phyloP scores from a whole-genome alignment of 192 early-diverging fungal genomes.

The Coemansia sp. region DNA sequence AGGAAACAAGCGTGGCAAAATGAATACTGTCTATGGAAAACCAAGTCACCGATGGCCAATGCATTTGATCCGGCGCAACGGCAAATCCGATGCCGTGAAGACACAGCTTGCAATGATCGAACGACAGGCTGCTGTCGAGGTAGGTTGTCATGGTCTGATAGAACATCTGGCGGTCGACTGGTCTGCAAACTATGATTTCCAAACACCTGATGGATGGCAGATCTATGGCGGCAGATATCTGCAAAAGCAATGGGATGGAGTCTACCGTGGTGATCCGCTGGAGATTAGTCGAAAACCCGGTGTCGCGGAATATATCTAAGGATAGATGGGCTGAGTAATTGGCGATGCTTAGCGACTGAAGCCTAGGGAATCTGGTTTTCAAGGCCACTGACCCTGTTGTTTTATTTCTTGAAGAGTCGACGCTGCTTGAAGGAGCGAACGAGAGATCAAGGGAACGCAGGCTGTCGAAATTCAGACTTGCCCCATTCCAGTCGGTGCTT shows the following conservation, averaged over 20 bases:
- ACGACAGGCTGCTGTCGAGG: neutral
- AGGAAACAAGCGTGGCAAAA: neutral
- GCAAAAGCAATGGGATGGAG: neutral
- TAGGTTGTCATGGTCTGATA: neutral
- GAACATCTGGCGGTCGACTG: neutral
- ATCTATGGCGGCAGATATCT: neutral
- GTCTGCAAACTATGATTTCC: neutral
- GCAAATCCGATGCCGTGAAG: neutral
- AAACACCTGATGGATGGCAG: neutral
- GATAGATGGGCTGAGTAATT: neutral
- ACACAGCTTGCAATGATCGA: neutral
- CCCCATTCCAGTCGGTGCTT: too few relatives aligned
- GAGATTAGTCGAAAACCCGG: neutral
- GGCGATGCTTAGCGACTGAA: neutral
- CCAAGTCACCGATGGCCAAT: neutral
- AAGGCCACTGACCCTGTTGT: too few relatives aligned
- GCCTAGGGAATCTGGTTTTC: neutral
- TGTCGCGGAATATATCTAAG: neutral
- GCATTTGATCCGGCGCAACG: neutral
- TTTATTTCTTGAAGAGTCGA: too few relatives aligned
- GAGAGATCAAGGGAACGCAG: too few relatives aligned
- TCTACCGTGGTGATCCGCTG: neutral
- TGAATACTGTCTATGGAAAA: neutral
- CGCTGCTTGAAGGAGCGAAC: too few relatives aligned
- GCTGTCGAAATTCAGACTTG: too few relatives aligned